Evolutionary conservation across 2,329 filamentous ascomycete genomes (phyloP).

Genomic region (Fusarium metavorans): DNA sequence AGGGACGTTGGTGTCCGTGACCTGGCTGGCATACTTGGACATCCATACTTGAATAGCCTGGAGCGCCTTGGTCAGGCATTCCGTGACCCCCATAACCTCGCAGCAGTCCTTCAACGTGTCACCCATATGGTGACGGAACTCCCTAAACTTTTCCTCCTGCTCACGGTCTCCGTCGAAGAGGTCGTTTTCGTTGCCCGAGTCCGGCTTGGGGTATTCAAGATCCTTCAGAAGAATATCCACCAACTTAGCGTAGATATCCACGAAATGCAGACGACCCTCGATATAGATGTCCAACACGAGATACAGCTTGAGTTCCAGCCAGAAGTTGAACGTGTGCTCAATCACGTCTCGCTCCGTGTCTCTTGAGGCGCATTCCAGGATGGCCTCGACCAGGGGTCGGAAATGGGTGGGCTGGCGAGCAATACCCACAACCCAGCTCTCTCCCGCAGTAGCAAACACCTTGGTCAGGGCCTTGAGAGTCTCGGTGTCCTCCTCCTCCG

Average conservation of each 20-base stretch:
- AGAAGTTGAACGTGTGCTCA: constrained; percentile 94
- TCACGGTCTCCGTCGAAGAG: constrained; percentile 96
- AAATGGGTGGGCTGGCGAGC: constrained; percentile 87
- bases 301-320: constrained; percentile 98
- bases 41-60: constrained; percentile 90
- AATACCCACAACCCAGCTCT: constrained; percentile 93
- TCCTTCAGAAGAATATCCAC: constrained; percentile 95
- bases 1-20: constrained; percentile 80
- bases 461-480: constrained; percentile 89
- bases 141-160: constrained; percentile 95
- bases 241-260: constrained; percentile 87
- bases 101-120: constrained; percentile 98
- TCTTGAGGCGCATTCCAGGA: constrained; percentile 90
- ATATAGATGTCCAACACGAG: constrained; percentile 91
- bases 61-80: constrained; percentile 91
- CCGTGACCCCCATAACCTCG: constrained; percentile 92
- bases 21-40: constrained; percentile 81
- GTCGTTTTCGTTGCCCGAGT: constrained; percentile 80
- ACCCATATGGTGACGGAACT: constrained; percentile 97
- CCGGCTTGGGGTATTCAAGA: constrained; percentile 85
- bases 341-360: constrained; percentile 93
- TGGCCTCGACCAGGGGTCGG: constrained; percentile 84
- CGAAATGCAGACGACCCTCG: constrained; percentile 79
- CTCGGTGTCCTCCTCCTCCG: constrained; percentile 85
- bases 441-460: constrained; percentile 91